Evolutionary conservation across 1,139 yeast genomes (phyloP).

Genomic region (Yamadazyma taylorii): DNA sequence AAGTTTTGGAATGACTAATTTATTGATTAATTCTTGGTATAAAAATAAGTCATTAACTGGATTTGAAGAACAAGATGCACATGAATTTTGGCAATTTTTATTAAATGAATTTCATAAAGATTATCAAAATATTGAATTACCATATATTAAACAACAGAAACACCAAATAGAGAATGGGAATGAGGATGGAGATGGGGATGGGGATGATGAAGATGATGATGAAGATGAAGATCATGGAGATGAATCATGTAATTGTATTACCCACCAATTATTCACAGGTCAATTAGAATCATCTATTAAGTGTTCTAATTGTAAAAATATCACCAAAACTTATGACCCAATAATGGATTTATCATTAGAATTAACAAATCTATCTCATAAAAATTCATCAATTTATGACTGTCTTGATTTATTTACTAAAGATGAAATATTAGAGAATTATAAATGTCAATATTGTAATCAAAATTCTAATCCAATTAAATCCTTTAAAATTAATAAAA

Average conservation of each 20-base stretch:
- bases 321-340: constrained; percentile 78
- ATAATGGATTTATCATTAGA: constrained; percentile 87
- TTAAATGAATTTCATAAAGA: constrained; percentile 77
- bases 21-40: constrained; percentile 81
- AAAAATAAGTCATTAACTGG: constrained; percentile 86
- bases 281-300: constrained; percentile 89
- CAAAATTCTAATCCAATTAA: constrained; percentile 65
- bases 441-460: constrained; percentile 67
- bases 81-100: constrained; percentile 91
- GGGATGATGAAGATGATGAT: background rate
- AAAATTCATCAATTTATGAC: constrained; percentile 44
- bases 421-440: constrained; percentile 74
- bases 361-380: constrained; percentile 33
- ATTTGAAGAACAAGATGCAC: constrained; percentile 96
- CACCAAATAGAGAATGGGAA: constrained; percentile 1
- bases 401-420: constrained; percentile 78
- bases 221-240: constrained; percentile 9
- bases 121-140: constrained; percentile 23
- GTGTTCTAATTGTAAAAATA: constrained; percentile 67
- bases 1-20: constrained; percentile 74
- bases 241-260: constrained; percentile 65
- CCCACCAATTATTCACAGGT: constrained; percentile 91
- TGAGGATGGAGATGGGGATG: background rate
- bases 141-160: background rate
- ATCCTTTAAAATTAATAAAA: constrained; percentile 61